Conservation (phyloP, 2,329 filamentous ascomycete species). For the Cordyceps tenuipes region DNA sequence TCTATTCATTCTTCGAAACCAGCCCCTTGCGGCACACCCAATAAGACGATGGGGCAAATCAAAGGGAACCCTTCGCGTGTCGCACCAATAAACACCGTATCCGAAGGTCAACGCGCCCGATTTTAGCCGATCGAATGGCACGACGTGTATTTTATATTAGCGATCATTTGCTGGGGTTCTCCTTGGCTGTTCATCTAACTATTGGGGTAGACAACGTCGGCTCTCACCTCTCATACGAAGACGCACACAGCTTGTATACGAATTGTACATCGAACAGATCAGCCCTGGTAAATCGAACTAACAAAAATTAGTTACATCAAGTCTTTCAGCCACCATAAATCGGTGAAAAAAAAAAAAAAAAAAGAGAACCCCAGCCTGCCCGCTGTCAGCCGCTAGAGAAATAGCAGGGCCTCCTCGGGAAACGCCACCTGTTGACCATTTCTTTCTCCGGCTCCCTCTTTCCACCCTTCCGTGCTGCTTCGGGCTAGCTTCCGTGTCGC, state of each 20-base stretch:
- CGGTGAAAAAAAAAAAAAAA: too few species aligned
- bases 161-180: background rate
- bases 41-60: background rate
- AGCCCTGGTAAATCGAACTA: background rate
- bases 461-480: background rate
- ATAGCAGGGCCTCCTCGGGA: too few species aligned
- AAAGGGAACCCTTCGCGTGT: background rate
- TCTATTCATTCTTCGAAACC: background rate
- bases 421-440: background rate
- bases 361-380: background rate
- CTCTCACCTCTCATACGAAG: too few species aligned
- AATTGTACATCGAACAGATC: too few species aligned
- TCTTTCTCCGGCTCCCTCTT: background rate
- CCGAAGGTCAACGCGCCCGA: background rate
- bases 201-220: too few species aligned
- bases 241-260: too few species aligned
- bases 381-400: background rate
- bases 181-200: too few species aligned
- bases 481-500: background rate
- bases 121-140: slow-evolving; percentile 5
- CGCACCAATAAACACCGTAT: background rate
- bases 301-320: too few species aligned
- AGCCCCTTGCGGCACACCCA: background rate
- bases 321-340: too few species aligned
- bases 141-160: background rate